phyloP scores from a whole-genome alignment of 495 filamentous ascomycete genomes.

The Polyplosphaeria fusca region DNA sequence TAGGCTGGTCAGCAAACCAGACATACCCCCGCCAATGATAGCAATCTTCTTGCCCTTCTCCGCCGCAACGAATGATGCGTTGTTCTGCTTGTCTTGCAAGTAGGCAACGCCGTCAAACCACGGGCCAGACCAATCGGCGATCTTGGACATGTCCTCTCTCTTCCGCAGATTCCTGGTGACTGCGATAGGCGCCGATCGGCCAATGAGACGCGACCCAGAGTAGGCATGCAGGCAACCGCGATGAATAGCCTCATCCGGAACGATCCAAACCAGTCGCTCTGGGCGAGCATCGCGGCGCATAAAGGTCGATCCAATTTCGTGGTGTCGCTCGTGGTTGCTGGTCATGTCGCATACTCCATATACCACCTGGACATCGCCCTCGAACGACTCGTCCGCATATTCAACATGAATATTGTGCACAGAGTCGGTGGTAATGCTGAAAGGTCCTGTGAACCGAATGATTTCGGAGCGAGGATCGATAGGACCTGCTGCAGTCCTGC shows the following conservation, averaged over 20 bases:
- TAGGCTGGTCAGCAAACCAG: slow-evolving; percentile 57
- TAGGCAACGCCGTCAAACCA: slow-evolving; percentile 56
- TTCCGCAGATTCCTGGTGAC: slow-evolving; percentile 37
- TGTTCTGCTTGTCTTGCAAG: slow-evolving; percentile 53
- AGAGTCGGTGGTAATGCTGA: slow-evolving; percentile 14
- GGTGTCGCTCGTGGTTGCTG: slow-evolving; percentile 3
- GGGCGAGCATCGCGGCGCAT: slow-evolving; percentile 9
- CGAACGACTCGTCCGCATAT: slow-evolving; percentile 11
- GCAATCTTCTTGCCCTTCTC: slow-evolving; percentile 58
- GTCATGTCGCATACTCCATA: slow-evolving; percentile 23
- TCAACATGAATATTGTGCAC: slow-evolving; percentile 26
- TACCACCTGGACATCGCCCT: slow-evolving; percentile 23
- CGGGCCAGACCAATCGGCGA: slow-evolving; percentile 57
- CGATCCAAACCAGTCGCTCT: slow-evolving; percentile 50
- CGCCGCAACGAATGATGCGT: slow-evolving; percentile 49
- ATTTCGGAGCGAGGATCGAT: slow-evolving; percentile 7
- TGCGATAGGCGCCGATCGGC: slow-evolving; percentile 46
- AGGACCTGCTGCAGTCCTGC: background rate
- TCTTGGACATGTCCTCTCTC: slow-evolving; percentile 35
- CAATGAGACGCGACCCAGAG: slow-evolving; percentile 40
- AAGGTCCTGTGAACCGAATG: slow-evolving; percentile 10
- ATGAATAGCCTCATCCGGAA: slow-evolving; percentile 46
- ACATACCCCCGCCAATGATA: slow-evolving; percentile 68
- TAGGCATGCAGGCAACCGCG: slow-evolving; percentile 56
- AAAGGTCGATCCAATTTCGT: slow-evolving; percentile 23